Evolutionary conservation across 352 stramenopile genomes (phyloP).

Genomic region (Phytophthora sansomeana): DNA sequence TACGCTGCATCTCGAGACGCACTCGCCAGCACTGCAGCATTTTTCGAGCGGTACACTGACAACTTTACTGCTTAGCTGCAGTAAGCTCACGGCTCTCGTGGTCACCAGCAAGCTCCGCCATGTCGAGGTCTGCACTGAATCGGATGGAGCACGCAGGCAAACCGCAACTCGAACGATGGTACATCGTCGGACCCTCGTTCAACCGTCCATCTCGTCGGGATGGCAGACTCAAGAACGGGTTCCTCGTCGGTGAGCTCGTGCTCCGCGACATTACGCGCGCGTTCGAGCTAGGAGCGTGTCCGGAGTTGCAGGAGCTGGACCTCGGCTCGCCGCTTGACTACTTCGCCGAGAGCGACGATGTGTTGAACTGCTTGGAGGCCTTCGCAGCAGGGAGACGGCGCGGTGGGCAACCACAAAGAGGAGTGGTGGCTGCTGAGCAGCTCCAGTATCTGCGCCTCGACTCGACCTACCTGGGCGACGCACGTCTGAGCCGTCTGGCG

Average conservation of each 20-base stretch:
- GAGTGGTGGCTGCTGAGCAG: background rate
- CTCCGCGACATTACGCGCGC: conserved; percentile 33
- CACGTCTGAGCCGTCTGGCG: conserved; percentile 45
- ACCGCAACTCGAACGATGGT: conserved; percentile 7
- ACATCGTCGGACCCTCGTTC: conserved; percentile 30
- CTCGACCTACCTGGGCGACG: conserved; percentile 65
- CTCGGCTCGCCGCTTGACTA: conserved; percentile 62
- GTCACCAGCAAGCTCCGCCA: conserved; percentile 47
- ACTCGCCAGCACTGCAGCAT: conserved; percentile 28
- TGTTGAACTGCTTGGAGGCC: conserved; percentile 49
- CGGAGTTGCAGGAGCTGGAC: conserved; percentile 43
- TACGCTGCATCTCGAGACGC: conserved; percentile 52
- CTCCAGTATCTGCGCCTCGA: conserved; percentile 56
- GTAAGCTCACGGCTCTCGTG: conserved; percentile 43
- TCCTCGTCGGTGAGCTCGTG: conserved; percentile 26
- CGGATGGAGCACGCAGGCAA: conserved; percentile 1
- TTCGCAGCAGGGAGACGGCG: conserved; percentile 28
- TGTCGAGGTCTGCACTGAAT: background rate
- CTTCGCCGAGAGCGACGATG: conserved; percentile 59
- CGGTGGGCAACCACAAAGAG: background rate
- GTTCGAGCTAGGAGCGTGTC: conserved; percentile 43
- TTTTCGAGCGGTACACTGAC: conserved; percentile 40
- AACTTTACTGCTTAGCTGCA: conserved; percentile 47
- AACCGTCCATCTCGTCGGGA: conserved; percentile 20
- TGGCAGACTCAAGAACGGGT: conserved; percentile 7